Percentiles rank a stretch among this genome's conserved stretches.
These are phyloP conservation scores for Coniferiporia weirii DNA, from an alignment of 1,284 basidiomycete species.

Conservation along the genomic window DNA sequence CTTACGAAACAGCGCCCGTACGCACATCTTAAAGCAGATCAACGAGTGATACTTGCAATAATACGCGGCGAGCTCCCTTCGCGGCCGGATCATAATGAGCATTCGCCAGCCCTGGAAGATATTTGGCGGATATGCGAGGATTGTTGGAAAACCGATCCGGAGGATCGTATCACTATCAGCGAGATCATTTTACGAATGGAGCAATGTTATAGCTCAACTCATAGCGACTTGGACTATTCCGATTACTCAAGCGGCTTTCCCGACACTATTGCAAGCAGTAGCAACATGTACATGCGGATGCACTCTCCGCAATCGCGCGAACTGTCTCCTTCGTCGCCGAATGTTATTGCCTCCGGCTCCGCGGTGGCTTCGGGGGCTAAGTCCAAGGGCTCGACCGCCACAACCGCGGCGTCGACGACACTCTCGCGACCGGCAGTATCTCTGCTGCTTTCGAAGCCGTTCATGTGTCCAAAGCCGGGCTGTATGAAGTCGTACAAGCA, in stretches of 20 bases:
- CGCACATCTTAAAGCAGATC: background rate
- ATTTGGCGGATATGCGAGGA: constrained; percentile 7
- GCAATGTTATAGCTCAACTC: no score
- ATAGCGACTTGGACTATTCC: constrained; percentile 51
- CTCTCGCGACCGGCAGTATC: constrained; percentile 50
- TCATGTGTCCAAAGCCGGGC: constrained; percentile 93
- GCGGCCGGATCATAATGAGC: background rate
- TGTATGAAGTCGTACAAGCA: constrained; percentile 99
- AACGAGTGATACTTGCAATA: background rate
- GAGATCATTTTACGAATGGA: background rate
- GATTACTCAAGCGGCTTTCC: constrained; percentile 63
- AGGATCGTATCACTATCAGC: background rate
- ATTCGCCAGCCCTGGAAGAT: background rate
- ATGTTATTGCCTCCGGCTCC: background rate
- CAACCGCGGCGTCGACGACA: constrained; percentile 51
- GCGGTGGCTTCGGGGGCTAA: background rate
- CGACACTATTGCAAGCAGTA: constrained; percentile 35
- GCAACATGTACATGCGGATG: background rate
- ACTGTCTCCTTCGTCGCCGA: background rate
- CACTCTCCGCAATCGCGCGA: background rate
- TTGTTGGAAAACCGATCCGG: constrained; percentile 1
- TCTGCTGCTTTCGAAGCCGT: constrained; percentile 75
- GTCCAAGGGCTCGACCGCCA: constrained; percentile 8
- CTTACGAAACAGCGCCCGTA: background rate
- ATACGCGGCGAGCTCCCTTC: background rate